These are phyloP conservation scores for Colletotrichum echinochloae DNA, from an alignment of 2,329 filamentous ascomycete species.

Conservation along the genomic window DNA sequence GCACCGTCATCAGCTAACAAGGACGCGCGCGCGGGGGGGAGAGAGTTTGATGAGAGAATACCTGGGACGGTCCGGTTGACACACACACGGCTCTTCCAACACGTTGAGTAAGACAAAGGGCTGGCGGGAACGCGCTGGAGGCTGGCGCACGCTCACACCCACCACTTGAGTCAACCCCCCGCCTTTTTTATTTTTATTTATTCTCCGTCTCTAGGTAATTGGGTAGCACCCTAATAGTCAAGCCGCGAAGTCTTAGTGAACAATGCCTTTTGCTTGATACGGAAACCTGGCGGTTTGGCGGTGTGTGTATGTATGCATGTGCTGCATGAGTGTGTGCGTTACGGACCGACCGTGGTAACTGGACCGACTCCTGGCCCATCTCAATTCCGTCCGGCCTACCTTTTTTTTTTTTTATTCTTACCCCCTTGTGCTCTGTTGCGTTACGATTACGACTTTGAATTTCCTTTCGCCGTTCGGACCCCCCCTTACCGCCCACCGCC, in stretches of 20 bases:
- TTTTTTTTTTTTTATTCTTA: no score
- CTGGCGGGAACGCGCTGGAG: constrained; percentile 8
- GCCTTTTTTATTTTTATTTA: no score
- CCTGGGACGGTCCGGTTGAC: neutral
- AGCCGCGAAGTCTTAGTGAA: neutral
- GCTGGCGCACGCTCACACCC: no score
- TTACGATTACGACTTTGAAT: no score
- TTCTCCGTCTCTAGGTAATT: neutral
- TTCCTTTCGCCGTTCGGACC: neutral
- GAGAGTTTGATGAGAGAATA: neutral
- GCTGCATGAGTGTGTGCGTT: no score
- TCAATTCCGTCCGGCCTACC: neutral
- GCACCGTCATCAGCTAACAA: constrained; percentile 29
- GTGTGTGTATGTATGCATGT: neutral
- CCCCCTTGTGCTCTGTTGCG: neutral
- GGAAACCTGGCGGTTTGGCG: neutral
- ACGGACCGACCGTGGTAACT: no score
- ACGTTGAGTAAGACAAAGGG: neutral
- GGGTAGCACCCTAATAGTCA: neutral
- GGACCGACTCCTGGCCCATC: neutral
- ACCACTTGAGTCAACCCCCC: constrained; percentile 8
- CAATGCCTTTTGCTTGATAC: neutral
- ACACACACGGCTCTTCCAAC: neutral
- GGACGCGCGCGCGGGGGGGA: neutral
- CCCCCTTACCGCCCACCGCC: no score